Evolutionary conservation across 305 asterid species (phyloP).

Genomic region (Rubia peregrina): DNA sequence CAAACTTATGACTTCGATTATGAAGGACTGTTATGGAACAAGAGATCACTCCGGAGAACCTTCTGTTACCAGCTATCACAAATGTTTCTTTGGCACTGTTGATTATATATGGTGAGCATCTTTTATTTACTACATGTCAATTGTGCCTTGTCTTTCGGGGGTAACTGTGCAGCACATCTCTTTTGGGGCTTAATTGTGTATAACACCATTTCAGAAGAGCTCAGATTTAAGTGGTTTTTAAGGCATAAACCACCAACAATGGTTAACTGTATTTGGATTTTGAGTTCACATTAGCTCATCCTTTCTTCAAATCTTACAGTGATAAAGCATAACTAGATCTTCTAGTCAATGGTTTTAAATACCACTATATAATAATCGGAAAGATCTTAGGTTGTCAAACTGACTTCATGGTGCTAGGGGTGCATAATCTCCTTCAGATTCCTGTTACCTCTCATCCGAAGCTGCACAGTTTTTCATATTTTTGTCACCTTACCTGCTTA

Average conservation of each 20-base stretch:
- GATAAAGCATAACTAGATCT: neutral
- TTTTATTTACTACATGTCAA: neutral
- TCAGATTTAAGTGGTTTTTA: neutral
- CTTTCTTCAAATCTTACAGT: neutral
- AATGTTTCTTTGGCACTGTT: slow-evolving; percentile 78
- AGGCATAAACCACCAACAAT: neutral
- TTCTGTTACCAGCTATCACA: slow-evolving; percentile 76
- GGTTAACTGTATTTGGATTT: neutral
- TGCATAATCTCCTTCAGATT: neutral
- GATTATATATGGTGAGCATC: slow-evolving; percentile 89
- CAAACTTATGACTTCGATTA: slow-evolving; percentile 10
- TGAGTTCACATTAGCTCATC: neutral
- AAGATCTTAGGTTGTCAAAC: neutral
- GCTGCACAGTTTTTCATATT: neutral
- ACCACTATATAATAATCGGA: neutral
- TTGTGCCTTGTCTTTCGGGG: neutral
- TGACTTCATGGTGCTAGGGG: neutral
- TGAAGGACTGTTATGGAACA: slow-evolving; percentile 55
- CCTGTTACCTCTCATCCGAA: slow-evolving; percentile 1
- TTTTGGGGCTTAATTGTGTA: neutral
- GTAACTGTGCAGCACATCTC: neutral
- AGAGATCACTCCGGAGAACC: slow-evolving; percentile 91
- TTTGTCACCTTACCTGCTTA: neutral
- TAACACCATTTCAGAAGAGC: neutral
- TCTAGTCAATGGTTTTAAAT: neutral